These are phyloP conservation scores for Alternaria arbusti DNA, from an alignment of 2,329 filamentous ascomycete species.

Conservation along the genomic window DNA sequence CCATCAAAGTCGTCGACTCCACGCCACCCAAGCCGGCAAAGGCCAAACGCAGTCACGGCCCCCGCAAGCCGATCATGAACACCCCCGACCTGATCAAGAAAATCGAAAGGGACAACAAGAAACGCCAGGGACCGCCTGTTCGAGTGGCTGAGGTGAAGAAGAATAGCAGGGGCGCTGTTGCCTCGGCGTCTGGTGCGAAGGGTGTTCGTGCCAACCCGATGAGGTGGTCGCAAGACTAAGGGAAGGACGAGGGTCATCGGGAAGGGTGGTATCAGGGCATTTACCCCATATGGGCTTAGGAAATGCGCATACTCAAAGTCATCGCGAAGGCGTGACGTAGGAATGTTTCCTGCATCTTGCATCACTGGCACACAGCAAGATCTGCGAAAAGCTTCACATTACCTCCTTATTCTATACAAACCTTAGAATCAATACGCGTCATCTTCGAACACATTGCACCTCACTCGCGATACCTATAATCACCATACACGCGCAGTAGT, in stretches of 20 bases:
- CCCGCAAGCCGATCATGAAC: not conserved
- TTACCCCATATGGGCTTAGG: not conserved
- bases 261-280: not conserved
- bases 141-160: not conserved
- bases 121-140: not conserved
- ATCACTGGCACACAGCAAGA: not conserved
- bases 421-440: not conserved
- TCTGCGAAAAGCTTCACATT: not conserved
- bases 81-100: not conserved
- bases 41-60: not conserved
- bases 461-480: rapidly evolving
- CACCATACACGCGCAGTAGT: not conserved
- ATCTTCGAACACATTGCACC: not conserved
- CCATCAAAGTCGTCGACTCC: not conserved
- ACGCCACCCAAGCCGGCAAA: not conserved
- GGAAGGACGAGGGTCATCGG: not conserved
- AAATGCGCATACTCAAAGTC: not conserved
- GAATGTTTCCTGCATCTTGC: not conserved
- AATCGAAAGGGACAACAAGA: not conserved
- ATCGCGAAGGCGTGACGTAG: not conserved
- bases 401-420: not conserved
- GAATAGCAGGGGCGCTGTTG: too few species aligned
- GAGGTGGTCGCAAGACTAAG: constrained; percentile 6
- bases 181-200: not conserved
- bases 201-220: constrained; percentile 2